Evolutionary conservation across 257 asterid species (phyloP).

Genomic region (Salvia rosmarinus): DNA sequence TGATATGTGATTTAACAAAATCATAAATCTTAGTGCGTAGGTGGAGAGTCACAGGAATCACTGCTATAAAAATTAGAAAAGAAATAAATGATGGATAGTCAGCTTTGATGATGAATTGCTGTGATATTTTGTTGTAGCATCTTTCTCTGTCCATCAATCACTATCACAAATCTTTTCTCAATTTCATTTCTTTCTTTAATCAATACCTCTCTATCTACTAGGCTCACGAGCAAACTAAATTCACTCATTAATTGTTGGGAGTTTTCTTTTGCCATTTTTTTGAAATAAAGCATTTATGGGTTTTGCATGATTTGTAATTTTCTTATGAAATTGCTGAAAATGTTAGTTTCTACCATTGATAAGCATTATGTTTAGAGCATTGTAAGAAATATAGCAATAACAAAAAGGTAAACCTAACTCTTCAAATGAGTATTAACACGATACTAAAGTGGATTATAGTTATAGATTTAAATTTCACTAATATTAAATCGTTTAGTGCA

Average conservation of each 20-base stretch:
- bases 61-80: constrained; percentile 32
- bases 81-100: constrained; percentile 30
- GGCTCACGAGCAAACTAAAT: neutral
- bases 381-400: no score
- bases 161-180: constrained; percentile 40
- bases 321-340: no score
- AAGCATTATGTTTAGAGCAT: no score
- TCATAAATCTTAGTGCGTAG: neutral
- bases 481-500: no score
- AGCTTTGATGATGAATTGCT: constrained; percentile 49
- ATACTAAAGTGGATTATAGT: no score
- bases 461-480: no score
- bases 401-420: no score
- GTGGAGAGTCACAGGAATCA: constrained; percentile 57
- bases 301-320: no score
- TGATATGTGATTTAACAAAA: no score
- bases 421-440: no score
- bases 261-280: neutral
- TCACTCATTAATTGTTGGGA: neutral
- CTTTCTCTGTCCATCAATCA: constrained; percentile 38
- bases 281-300: no score
- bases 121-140: constrained; percentile 40
- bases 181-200: constrained; percentile 25
- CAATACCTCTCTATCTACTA: constrained; percentile 6
- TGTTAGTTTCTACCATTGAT: no score